These are phyloP conservation scores for Acacia confusa DNA, from an alignment of 306 rosid species.

Conservation along the genomic window DNA sequence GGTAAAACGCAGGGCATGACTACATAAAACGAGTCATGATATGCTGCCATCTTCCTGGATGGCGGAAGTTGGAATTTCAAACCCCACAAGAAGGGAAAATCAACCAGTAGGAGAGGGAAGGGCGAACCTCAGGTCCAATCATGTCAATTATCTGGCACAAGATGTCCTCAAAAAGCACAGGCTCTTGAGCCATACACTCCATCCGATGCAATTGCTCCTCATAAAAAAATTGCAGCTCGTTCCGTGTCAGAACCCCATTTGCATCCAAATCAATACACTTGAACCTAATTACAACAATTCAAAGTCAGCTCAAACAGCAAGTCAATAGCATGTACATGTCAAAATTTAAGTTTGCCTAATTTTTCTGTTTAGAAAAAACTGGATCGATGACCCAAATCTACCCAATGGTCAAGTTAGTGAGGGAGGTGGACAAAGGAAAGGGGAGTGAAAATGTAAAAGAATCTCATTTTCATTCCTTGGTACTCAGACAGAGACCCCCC, in stretches of 20 bases:
- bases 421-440: conserved; percentile 20
- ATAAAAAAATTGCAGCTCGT: conserved; percentile 95
- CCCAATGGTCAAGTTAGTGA: background rate
- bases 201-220: conserved; percentile 99
- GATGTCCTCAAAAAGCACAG: conserved; percentile 98
- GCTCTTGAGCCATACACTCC: conserved; percentile 99
- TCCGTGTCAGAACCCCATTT: conserved; percentile 84
- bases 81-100: conserved; percentile 25
- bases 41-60: conserved; percentile 17
- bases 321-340: background rate
- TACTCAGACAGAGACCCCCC: background rate
- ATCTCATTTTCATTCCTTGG: background rate
- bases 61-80: background rate
- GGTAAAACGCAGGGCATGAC: conserved; percentile 7
- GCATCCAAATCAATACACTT: conserved; percentile 98
- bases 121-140: conserved; percentile 87
- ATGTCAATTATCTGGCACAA: conserved; percentile 96
- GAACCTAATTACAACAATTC: conserved; percentile 64
- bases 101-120: conserved; percentile 31
- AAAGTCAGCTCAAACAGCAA: conserved; percentile 30
- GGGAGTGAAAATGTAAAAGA: background rate
- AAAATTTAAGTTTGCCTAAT: background rate
- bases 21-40: background rate
- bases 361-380: background rate
- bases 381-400: background rate